Evolutionary conservation across 495 filamentous ascomycete species (phyloP), one percentile per base, ranked within the genome.

Genomic region (Penicillium salamii): DNA sequence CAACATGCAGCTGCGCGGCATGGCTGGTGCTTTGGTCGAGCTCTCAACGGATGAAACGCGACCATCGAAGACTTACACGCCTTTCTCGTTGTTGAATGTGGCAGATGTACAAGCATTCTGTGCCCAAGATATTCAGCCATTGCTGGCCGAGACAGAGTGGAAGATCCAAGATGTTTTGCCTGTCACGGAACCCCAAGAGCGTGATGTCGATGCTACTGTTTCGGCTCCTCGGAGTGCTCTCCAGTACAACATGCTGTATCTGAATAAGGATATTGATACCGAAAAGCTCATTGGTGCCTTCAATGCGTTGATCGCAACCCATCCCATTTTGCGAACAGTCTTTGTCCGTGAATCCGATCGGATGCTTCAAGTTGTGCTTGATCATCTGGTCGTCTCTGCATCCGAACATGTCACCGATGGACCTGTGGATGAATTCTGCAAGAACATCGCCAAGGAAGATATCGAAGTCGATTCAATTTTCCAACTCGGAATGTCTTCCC

Each of bases 291-390:
- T 62, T 11, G 18, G 43, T 7, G 54, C 50, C 21, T 75, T 67
- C 49, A 50, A 59, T 4, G 50, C 68, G 2, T 64, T 82, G 4
- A 66, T 79, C 15, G 61, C 66, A 3, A 56, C 58, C n/a, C 78
- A 79, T 57, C 77, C 81, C 20, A 80, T 87, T 24, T 67, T 87
- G 5, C 78, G 82, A n/a, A 85, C 83, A 0, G 74, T 85, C 2
- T 86, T 84, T 47, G 62, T 85, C 17, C 63, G 76, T n/a, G 33
- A 49, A 42, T 67, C 51, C 57, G 61, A 19, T 61, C 58, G 7
- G 7, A 42, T 48, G 6, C 77, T 72, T 52, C 72, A 77, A 42
- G 76, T 83, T 28, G 72, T 83, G 1, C 57, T 86, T 2, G 59
- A 77, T 5, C 35, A 66, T 0, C 61, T 83, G 0, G 31, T 67